phyloP scores from a whole-genome alignment of 2,329 filamentous ascomycete genomes.

The Thelonectria rubi region DNA sequence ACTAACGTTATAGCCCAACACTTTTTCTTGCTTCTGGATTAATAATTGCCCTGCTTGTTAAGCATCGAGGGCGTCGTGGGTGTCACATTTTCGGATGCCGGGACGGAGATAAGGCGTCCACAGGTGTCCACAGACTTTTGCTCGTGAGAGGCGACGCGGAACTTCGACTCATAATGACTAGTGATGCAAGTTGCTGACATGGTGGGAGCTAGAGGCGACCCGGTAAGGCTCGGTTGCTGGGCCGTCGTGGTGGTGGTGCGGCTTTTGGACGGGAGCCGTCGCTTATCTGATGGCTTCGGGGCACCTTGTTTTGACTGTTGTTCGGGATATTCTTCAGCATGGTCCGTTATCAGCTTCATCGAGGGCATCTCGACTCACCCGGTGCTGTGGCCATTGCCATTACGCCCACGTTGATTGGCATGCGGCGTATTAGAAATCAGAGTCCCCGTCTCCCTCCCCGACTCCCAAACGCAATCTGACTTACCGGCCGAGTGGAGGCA shows the following conservation, averaged over 20 bases:
- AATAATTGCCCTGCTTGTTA: constrained; percentile 4
- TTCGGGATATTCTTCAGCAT: not conserved
- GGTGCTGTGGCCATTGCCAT: not conserved
- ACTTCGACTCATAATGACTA: not conserved
- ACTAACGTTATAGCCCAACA: not conserved
- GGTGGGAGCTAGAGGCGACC: no score
- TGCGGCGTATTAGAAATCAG: not conserved
- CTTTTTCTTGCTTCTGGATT: not conserved
- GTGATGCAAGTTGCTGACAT: not conserved
- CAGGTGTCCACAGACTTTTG: no score
- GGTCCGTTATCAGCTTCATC: not conserved
- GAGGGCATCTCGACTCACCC: not conserved
- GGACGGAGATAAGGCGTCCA: constrained; percentile 1
- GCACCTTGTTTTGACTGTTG: not conserved
- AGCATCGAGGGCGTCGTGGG: not conserved
- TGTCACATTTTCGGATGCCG: not conserved
- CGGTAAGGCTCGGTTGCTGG: not conserved
- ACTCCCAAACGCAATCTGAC: not conserved
- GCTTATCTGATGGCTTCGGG: not conserved
- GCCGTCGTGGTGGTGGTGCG: not conserved
- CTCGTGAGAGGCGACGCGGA: not conserved
- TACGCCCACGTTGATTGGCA: not conserved
- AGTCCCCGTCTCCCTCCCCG: not conserved
- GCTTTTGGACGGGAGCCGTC: not conserved
- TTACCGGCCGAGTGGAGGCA: not conserved